Evolutionary conservation across 1,284 basidiomycete genomes (phyloP), one percentile per base, ranked within the genome.

Genomic region (Apiotrichum siamense): DNA sequence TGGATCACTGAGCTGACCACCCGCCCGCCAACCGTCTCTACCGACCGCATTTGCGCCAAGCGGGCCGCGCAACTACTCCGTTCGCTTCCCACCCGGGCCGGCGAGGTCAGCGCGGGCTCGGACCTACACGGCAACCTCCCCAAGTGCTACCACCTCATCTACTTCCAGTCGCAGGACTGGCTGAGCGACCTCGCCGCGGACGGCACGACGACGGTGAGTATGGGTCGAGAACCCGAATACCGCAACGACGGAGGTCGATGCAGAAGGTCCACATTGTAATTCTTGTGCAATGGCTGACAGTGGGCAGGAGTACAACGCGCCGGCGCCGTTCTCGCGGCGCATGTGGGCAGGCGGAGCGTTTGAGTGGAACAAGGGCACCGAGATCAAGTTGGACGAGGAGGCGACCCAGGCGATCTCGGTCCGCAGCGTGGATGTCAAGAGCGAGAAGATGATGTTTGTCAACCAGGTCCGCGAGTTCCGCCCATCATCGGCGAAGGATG

Each of bases 271-370:
- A 31, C 29, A 31, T 31, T 31, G 29, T 31, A 9, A 31, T 9
- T n/a, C 29, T 7, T 31, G 15, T 15, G 15, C 33, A 5, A n/a
- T 17, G n/a, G 40, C 83, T 50, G 82, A 49, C 45, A 18, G 5
- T 17, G 11, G 11, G 25, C 50, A 73, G 70, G 69, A 71, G 32
- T 69, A 66, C 57, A 74, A 70, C 45, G 63, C 88, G 3, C 87
- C 88, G 0, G 70, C 78, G 38, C 87, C 86, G 0, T 89, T 86
- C 72, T 79, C 80, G 18, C 78, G 85, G 38, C 77, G 88, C 18
- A 90, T 90, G 87, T 90, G 88, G 87, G 87, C 85, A 1, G 81
- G 84, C 20, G 87, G 88, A 0, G 78, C 74, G 54, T 83, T 89
- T 65, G 73, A 73, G 33, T 89, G 85, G 84, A 60, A 65, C 45